phyloP scores from a whole-genome alignment of 2,329 filamentous ascomycete species.

The Corniculantispora saksenae region DNA sequence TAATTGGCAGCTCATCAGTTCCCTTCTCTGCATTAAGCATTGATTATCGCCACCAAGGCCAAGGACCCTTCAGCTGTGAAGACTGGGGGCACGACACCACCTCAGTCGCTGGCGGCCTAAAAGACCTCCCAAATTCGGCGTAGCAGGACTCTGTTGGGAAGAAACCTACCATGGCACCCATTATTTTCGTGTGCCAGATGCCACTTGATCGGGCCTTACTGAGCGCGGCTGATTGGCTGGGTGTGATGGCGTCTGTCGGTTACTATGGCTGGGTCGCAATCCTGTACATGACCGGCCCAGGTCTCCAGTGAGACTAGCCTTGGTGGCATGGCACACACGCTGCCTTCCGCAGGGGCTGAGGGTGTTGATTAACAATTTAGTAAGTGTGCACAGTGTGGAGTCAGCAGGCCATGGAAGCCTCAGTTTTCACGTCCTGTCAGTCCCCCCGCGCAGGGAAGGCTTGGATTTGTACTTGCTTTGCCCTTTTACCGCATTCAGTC shows the following conservation, averaged over 20 bases:
- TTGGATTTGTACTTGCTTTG: neutral
- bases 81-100: neutral
- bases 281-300: neutral
- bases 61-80: neutral
- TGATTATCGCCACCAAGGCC: neutral
- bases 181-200: no score
- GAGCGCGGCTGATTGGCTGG: neutral
- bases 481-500: neutral
- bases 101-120: neutral
- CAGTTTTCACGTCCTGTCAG: neutral
- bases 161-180: no score
- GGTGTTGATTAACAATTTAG: neutral
- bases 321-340: neutral
- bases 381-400: neutral
- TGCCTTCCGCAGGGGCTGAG: neutral
- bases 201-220: neutral
- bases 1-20: neutral
- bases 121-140: neutral
- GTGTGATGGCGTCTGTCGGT: neutral
- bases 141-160: neutral
- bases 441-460: neutral
- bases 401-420: neutral
- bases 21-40: neutral
- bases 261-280: neutral
- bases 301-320: neutral